Evolutionary conservation across 345 rosid genomes (phyloP).

Genomic region (Aquilaria malaccensis): DNA sequence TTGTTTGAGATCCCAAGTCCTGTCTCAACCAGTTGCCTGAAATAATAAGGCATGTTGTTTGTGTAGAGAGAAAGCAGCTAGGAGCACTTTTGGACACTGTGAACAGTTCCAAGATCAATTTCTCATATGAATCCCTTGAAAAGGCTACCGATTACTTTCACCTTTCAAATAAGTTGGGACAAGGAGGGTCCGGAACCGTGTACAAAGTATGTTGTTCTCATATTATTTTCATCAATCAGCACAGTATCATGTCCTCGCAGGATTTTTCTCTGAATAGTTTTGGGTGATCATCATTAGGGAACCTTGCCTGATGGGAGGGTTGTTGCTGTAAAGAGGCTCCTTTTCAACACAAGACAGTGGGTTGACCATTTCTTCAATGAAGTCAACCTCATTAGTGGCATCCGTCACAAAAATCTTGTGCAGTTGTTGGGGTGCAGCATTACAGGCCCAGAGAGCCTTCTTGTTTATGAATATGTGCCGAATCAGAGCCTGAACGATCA

Average conservation of each 20-base stretch:
- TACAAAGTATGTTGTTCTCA: slow-evolving; percentile 41
- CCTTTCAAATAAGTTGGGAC: slow-evolving; percentile 66
- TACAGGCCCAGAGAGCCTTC: slow-evolving; percentile 86
- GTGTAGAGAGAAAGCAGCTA: slow-evolving; percentile 54
- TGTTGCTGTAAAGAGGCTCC: slow-evolving; percentile 84
- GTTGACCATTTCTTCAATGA: slow-evolving; percentile 96
- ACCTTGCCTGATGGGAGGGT: slow-evolving; percentile 48
- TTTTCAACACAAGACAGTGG: slow-evolving; percentile 88
- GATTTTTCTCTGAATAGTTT: slow-evolving; percentile 7
- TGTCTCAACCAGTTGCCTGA: neutral
- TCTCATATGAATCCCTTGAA: slow-evolving; percentile 69
- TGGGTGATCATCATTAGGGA: slow-evolving; percentile 32
- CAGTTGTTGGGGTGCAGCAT: slow-evolving; percentile 82
- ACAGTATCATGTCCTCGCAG: neutral
- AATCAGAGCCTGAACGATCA: slow-evolving; percentile 70
- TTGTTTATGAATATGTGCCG: slow-evolving; percentile 72
- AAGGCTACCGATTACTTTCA: slow-evolving; percentile 71
- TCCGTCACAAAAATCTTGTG: slow-evolving; percentile 78
- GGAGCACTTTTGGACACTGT: slow-evolving; percentile 46
- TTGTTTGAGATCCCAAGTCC: neutral
- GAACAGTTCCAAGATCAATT: slow-evolving; percentile 62
- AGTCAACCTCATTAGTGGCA: slow-evolving; percentile 73
- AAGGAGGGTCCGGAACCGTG: slow-evolving; percentile 93
- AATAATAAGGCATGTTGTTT: slow-evolving; percentile 1
- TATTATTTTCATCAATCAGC: neutral